Conservation (phyloP, 2,329 filamentous ascomycete genomes). For the Neospermospora avenae region DNA sequence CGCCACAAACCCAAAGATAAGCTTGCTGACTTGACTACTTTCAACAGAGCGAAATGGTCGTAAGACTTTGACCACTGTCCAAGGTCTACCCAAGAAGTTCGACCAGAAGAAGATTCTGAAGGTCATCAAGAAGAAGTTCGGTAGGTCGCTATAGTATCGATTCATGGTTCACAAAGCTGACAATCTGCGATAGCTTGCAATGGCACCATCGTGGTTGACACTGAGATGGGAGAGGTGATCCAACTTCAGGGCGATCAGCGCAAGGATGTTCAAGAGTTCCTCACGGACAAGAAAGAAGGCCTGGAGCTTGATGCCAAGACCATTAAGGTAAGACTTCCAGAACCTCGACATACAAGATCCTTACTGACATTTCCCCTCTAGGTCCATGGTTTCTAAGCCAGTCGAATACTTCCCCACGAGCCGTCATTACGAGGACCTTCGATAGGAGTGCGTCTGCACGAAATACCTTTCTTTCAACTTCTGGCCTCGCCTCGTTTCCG, state of each 20-base stretch:
- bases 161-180: not conserved
- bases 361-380: conserved; percentile 22
- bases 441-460: conserved; percentile 32
- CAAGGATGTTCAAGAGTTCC: conserved; percentile 97
- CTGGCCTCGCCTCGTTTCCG: conserved; percentile 32
- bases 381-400: conserved; percentile 62
- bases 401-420: conserved; percentile 37
- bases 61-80: conserved; percentile 99
- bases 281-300: conserved; percentile 92
- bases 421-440: conserved; percentile 31
- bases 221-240: conserved; percentile 98
- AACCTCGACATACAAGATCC: not conserved
- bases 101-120: conserved; percentile 99
- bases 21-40: conserved; percentile 40
- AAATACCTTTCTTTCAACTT: conserved; percentile 27
- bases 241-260: conserved; percentile 99
- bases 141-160: conserved; percentile 47
- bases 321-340: conserved; percentile 68
- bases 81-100: conserved; percentile 98
- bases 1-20: conserved; percentile 23
- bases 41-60: conserved; percentile 96
- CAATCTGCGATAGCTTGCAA: conserved; percentile 71
- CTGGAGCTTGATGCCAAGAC: conserved; percentile 92
- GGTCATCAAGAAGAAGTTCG: conserved; percentile 99
- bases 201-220: conserved; percentile 97